Conservation (phyloP, 2,329 filamentous ascomycete species). For the Pestalotiopsis sp. region DNA sequence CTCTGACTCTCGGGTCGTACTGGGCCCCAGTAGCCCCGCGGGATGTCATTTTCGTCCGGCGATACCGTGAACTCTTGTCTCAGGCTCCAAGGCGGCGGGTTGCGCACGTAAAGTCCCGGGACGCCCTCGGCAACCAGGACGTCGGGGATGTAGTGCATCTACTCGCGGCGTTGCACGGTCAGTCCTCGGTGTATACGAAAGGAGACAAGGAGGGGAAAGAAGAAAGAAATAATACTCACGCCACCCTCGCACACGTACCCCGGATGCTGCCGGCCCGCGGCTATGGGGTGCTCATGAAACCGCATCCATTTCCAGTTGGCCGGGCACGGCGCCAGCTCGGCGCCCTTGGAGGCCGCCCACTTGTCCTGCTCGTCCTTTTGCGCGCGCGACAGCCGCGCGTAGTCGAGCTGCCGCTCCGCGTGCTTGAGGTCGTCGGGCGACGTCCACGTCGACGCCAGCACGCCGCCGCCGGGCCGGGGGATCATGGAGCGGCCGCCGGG, state of each 20-base stretch:
- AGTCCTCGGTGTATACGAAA: not conserved
- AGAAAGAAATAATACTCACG: not conserved
- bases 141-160: constrained; percentile 19
- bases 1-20: not conserved
- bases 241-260: constrained; percentile 11
- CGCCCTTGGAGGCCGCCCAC: constrained; percentile 20
- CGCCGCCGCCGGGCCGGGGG: not conserved
- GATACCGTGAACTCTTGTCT: not conserved
- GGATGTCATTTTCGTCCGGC: constrained; percentile 8
- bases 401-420: constrained; percentile 16
- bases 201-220: not conserved
- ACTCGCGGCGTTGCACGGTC: not conserved
- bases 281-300: too few relatives aligned
- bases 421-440: constrained; percentile 15
- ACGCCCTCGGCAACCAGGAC: constrained; percentile 16
- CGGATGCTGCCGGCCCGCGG: not conserved
- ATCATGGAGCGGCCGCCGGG: constrained; percentile 10
- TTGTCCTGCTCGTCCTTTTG: constrained; percentile 16
- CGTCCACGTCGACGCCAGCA: constrained; percentile 14
- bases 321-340: constrained; percentile 20
- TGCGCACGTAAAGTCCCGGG: constrained; percentile 13
- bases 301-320: not conserved
- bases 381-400: constrained; percentile 10
- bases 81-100: not conserved
- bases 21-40: constrained; percentile 10